Conservation (phyloP, 2,329 filamentous ascomycete species). For the Cytospora paraplurivora region DNA sequence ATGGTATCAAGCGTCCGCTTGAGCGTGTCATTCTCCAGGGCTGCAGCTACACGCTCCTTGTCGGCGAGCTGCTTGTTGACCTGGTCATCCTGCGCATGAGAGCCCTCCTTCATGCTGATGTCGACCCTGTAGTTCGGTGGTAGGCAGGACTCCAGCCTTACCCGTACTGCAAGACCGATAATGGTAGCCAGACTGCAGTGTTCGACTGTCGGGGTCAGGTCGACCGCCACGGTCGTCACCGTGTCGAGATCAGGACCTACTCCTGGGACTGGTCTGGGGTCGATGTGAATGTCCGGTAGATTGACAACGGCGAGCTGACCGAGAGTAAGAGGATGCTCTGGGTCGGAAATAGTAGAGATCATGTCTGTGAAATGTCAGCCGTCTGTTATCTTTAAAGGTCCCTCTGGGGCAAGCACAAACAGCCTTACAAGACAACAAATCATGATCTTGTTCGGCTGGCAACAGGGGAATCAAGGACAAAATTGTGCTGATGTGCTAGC, state of each 20-base stretch:
- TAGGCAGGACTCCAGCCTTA: conserved; percentile 85
- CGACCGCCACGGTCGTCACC: conserved; percentile 75
- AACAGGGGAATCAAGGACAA: neutral
- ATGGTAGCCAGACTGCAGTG: conserved; percentile 97
- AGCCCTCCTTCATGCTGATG: conserved; percentile 91
- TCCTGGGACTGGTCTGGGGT: conserved; percentile 62
- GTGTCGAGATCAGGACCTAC: conserved; percentile 53
- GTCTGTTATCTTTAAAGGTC: conserved; percentile 31
- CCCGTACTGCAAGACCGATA: conserved; percentile 89
- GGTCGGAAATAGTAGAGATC: conserved; percentile 92
- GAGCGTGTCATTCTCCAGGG: conserved; percentile 88
- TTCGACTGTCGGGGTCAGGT: conserved; percentile 94
- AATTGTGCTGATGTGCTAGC: neutral
- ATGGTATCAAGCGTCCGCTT: conserved; percentile 90
- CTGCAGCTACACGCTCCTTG: conserved; percentile 94
- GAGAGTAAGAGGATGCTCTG: conserved; percentile 92
- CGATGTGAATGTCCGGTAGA: conserved; percentile 87
- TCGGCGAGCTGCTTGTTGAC: conserved; percentile 96
- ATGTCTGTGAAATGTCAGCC: conserved; percentile 66
- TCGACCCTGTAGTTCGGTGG: conserved; percentile 91
- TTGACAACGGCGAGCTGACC: conserved; percentile 94
- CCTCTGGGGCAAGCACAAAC: conserved; percentile 8
- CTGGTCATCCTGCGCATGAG: conserved; percentile 92
- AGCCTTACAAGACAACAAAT: neutral
- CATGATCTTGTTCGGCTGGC: neutral